Evolutionary conservation across 2,329 filamentous ascomycete species (phyloP).

Genomic region (Taxawa tesnikishii): DNA sequence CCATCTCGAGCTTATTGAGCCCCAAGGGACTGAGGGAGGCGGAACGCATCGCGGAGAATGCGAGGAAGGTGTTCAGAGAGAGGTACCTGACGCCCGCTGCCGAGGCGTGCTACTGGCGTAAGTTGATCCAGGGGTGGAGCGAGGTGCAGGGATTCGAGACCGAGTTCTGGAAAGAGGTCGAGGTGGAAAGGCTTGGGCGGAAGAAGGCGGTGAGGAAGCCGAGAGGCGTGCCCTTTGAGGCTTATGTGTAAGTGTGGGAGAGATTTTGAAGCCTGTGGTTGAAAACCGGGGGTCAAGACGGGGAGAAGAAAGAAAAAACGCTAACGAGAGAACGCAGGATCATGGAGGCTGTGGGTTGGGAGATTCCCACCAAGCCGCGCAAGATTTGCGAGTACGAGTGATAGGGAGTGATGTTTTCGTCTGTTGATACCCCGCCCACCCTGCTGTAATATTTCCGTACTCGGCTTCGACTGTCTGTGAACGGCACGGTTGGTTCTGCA

Average conservation of each 20-base stretch:
- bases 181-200: background rate
- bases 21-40: slow-evolving; percentile 8
- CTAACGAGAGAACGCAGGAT: background rate
- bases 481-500: too few species aligned
- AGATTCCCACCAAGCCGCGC: background rate
- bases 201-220: background rate
- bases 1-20: slow-evolving; percentile 1
- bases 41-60: slow-evolving; percentile 15
- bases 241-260: background rate
- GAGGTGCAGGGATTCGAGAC: slow-evolving; percentile 11
- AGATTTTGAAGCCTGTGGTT: too few species aligned
- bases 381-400: background rate
- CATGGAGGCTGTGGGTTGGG: background rate
- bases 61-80: slow-evolving; percentile 13
- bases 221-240: background rate
- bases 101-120: slow-evolving; percentile 18
- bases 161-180: slow-evolving; percentile 2
- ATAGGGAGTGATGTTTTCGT: too few species aligned
- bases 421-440: too few species aligned
- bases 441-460: too few species aligned
- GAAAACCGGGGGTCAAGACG: too few species aligned
- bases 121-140: slow-evolving; percentile 17
- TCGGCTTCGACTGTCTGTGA: too few species aligned
- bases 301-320: background rate
- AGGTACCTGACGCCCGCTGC: slow-evolving; percentile 17